Conservation (phyloP, 495 filamentous ascomycete species). For the Penicillium psychrofluorescens region DNA sequence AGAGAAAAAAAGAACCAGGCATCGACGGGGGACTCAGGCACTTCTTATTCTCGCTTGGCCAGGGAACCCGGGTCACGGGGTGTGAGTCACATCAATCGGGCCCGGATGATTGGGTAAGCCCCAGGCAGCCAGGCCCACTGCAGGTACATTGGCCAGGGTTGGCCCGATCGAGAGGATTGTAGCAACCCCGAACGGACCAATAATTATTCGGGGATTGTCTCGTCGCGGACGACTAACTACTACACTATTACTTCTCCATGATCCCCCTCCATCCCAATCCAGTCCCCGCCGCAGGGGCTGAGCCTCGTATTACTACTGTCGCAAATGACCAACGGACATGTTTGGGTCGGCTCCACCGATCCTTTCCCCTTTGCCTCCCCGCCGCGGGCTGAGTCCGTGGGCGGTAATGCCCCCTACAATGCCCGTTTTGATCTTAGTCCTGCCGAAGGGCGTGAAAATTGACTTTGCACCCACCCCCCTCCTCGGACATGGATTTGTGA, state of each 20-base stretch:
- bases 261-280: too few species aligned
- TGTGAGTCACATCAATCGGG: constrained; percentile 31
- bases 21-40: constrained; percentile 33
- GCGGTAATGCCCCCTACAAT: constrained; percentile 9
- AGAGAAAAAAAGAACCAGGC: constrained; percentile 24
- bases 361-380: constrained; percentile 26
- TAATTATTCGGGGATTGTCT: too few species aligned
- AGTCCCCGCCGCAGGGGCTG: too few species aligned
- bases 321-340: not conserved
- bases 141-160: not conserved
- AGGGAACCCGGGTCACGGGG: constrained; percentile 31
- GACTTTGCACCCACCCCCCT: constrained; percentile 8
- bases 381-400: constrained; percentile 21
- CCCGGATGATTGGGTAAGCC: constrained; percentile 17
- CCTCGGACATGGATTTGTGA: too few species aligned
- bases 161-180: not conserved
- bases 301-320: not conserved
- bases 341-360: constrained; percentile 15
- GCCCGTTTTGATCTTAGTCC: constrained; percentile 14
- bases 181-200: too few species aligned
- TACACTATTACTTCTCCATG: too few species aligned
- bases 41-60: constrained; percentile 14
- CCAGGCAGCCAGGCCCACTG: not conserved
- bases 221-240: too few species aligned
- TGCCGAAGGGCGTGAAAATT: constrained; percentile 34